These are phyloP conservation scores for Cicer chorassanicum DNA, from an alignment of 306 rosid genomes.

Conservation along the genomic window DNA sequence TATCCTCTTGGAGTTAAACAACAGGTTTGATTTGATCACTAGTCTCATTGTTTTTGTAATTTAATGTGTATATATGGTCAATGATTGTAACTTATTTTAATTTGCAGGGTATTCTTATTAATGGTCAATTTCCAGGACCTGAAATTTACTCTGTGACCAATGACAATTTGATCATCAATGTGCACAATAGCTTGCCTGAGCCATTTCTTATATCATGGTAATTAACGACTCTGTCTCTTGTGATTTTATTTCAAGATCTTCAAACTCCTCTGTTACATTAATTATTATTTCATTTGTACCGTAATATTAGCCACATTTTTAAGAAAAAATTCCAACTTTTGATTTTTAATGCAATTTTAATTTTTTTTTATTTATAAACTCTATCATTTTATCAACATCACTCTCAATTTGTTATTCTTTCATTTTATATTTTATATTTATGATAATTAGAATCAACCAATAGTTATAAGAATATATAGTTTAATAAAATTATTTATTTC, in stretches of 20 bases:
- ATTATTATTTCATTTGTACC: too few species aligned
- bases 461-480: too few species aligned
- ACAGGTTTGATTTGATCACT: conserved; percentile 49
- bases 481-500: too few species aligned
- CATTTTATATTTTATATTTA: too few species aligned
- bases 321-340: too few species aligned
- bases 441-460: too few species aligned
- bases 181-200: conserved; percentile 72
- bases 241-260: not conserved
- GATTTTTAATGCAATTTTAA: too few species aligned
- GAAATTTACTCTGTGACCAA: conserved; percentile 78
- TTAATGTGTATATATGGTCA: not conserved
- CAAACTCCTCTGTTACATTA: too few species aligned
- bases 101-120: conserved; percentile 79
- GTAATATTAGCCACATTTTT: fast-evolving
- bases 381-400: too few species aligned
- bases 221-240: not conserved
- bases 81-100: not conserved
- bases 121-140: conserved; percentile 92
- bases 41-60: not conserved
- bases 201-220: conserved; percentile 91
- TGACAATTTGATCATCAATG: conserved; percentile 82
- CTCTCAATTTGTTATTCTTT: too few species aligned
- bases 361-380: too few species aligned
- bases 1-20: conserved; percentile 75